Conservation (phyloP, 176 grass and related monocot genomes). For the Bonia amplexicaulis region DNA sequence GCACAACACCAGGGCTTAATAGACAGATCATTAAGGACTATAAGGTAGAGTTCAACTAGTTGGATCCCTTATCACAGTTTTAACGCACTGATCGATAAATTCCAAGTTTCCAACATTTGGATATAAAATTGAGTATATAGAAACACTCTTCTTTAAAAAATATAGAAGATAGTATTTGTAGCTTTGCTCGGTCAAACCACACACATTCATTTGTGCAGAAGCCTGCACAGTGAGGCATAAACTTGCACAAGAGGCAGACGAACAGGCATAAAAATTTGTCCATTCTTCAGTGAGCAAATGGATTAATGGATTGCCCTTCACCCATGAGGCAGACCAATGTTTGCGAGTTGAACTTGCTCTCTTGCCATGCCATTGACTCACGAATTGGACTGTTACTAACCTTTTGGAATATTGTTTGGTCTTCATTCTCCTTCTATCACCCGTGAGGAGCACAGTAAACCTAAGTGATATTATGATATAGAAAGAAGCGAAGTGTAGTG, state of each 20-base stretch:
- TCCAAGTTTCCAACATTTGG: neutral
- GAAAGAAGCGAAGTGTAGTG: neutral
- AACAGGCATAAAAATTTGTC: neutral
- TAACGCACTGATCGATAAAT: neutral
- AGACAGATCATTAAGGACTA: neutral
- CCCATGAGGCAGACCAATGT: neutral
- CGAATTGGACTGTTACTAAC: neutral
- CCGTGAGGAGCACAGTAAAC: neutral
- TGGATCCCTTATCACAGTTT: neutral
- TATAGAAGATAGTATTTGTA: neutral
- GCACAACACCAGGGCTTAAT: neutral
- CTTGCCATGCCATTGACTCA: neutral
- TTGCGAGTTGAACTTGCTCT: neutral
- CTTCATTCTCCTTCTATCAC: constrained; percentile 1
- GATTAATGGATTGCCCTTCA: neutral
- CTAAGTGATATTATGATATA: neutral
- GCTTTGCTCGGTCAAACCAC: neutral
- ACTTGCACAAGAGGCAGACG: neutral
- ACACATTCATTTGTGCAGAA: constrained; percentile 8
- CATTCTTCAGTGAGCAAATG: neutral
- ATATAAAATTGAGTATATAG: neutral
- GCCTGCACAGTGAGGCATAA: constrained; percentile 13
- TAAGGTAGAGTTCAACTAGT: constrained; percentile 10
- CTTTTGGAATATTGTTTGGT: neutral
- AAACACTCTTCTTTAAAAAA: neutral